Conservation (phyloP, 345 rosid species). For the Arabis hirsuta region DNA sequence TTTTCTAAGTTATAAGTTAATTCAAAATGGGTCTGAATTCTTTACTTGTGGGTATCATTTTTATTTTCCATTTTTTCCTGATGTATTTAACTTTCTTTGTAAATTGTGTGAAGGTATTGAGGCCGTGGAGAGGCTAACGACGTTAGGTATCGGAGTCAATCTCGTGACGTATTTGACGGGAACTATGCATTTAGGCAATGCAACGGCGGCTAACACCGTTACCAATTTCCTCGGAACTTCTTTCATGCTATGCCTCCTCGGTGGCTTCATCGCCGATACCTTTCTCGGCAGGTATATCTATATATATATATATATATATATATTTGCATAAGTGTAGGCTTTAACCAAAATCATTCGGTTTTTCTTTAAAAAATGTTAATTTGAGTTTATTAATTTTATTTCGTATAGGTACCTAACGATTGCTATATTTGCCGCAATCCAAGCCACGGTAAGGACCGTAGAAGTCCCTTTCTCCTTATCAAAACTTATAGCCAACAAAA, state of each 20-base stretch:
- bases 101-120: slow-evolving; percentile 61
- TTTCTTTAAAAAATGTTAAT: background rate
- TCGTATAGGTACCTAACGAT: slow-evolving; percentile 74
- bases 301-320: too few relatives aligned
- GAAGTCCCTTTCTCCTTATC: slow-evolving; percentile 18
- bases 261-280: slow-evolving; percentile 94
- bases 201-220: slow-evolving; percentile 80
- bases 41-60: slow-evolving; percentile 7
- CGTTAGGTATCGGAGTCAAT: slow-evolving; percentile 91
- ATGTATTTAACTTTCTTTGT: background rate
- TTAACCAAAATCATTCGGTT: background rate
- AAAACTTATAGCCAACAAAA: slow-evolving; percentile 30
- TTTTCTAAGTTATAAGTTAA: background rate
- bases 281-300: slow-evolving; percentile 77
- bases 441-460: slow-evolving; percentile 63
- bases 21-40: background rate
- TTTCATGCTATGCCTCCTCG: slow-evolving; percentile 91
- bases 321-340: background rate
- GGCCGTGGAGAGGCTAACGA: slow-evolving; percentile 86
- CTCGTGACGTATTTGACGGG: slow-evolving; percentile 89
- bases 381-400: slow-evolving; percentile 14
- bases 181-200: slow-evolving; percentile 91
- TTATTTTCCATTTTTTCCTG: background rate
- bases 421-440: slow-evolving; percentile 81
- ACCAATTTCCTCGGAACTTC: slow-evolving; percentile 96